Conservation (phyloP, 768 basidiomycete species). For the Neoboletus magnificus region DNA sequence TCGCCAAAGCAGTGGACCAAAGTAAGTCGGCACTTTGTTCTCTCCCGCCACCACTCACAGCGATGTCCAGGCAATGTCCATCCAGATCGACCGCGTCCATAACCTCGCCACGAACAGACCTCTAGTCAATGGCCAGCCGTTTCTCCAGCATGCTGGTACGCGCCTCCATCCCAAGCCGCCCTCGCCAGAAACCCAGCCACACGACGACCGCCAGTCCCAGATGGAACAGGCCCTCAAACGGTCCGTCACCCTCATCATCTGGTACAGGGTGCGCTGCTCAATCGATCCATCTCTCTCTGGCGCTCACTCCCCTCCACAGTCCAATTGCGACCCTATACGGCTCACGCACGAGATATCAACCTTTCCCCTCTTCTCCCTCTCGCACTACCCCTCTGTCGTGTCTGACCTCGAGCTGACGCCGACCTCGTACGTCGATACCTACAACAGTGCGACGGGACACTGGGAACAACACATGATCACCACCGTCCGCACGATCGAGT, state of each 20-base stretch:
- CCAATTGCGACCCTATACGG: slow-evolving; percentile 52
- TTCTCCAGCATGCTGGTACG: slow-evolving; percentile 10
- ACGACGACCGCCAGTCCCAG: slow-evolving; percentile 30
- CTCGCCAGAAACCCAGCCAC: slow-evolving; percentile 7
- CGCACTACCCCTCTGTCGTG: slow-evolving; percentile 49
- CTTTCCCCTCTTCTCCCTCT: slow-evolving; percentile 64
- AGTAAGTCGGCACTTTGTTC: slow-evolving; percentile 2
- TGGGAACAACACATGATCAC: slow-evolving; percentile 68
- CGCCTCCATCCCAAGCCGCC: slow-evolving; percentile 9
- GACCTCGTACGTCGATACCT: slow-evolving; percentile 59
- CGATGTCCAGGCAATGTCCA: slow-evolving; percentile 15
- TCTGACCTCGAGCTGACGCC: slow-evolving; percentile 51
- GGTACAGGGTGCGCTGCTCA: slow-evolving; percentile 55
- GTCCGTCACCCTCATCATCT: slow-evolving; percentile 63
- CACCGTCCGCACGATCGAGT: slow-evolving; percentile 55
- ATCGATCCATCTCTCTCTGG: neutral
- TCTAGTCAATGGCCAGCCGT: neutral
- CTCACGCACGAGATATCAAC: slow-evolving; percentile 56
- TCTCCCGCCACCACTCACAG: neutral
- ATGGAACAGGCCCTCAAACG: slow-evolving; percentile 42
- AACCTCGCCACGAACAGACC: slow-evolving; percentile 18
- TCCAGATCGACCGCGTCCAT: slow-evolving; percentile 29
- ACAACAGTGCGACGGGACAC: slow-evolving; percentile 47
- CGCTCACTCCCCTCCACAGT: slow-evolving; percentile 31
- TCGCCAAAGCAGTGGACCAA: slow-evolving; percentile 14